Conservation (phyloP, 768 basidiomycete genomes). For the Lentinula edodes region DNA sequence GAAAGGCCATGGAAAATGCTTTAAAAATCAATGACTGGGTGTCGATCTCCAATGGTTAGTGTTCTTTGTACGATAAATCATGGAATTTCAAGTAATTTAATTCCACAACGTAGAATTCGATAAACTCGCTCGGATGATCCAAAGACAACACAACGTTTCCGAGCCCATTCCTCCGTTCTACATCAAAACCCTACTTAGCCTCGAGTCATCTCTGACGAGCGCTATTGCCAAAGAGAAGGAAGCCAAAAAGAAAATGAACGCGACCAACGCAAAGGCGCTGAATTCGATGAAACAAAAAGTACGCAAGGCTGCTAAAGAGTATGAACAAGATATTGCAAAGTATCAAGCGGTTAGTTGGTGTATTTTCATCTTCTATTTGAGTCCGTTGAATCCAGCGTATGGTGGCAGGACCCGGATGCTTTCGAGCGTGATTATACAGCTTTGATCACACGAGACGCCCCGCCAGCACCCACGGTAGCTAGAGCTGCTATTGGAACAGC, state of each 20-base stretch:
- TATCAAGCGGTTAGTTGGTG: slow-evolving; percentile 63
- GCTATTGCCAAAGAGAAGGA: slow-evolving; percentile 84
- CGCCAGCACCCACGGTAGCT: slow-evolving; percentile 29
- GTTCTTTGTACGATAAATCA: background rate
- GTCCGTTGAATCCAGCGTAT: background rate
- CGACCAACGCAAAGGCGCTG: slow-evolving; percentile 86
- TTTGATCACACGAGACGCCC: slow-evolving; percentile 40
- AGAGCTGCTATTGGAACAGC: slow-evolving; percentile 26
- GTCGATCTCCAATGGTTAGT: slow-evolving; percentile 78
- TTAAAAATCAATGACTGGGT: slow-evolving; percentile 97
- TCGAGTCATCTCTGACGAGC: slow-evolving; percentile 71
- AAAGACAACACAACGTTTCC: slow-evolving; percentile 77
- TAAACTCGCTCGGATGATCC: slow-evolving; percentile 87
- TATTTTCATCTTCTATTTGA: background rate
- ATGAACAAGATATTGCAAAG: slow-evolving; percentile 73
- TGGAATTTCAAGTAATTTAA: background rate
- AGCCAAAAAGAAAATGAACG: slow-evolving; percentile 95
- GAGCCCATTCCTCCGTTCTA: slow-evolving; percentile 87
- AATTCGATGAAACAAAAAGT: slow-evolving; percentile 99
- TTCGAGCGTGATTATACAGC: slow-evolving; percentile 75
- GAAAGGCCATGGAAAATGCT: slow-evolving; percentile 90
- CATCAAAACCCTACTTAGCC: slow-evolving; percentile 63
- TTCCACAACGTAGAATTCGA: slow-evolving; percentile 71
- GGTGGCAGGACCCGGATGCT: slow-evolving; percentile 73
- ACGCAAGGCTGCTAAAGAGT: slow-evolving; percentile 86